Conservation (phyloP, 208 protist genomes). For the Leishmania tarentolae region DNA sequence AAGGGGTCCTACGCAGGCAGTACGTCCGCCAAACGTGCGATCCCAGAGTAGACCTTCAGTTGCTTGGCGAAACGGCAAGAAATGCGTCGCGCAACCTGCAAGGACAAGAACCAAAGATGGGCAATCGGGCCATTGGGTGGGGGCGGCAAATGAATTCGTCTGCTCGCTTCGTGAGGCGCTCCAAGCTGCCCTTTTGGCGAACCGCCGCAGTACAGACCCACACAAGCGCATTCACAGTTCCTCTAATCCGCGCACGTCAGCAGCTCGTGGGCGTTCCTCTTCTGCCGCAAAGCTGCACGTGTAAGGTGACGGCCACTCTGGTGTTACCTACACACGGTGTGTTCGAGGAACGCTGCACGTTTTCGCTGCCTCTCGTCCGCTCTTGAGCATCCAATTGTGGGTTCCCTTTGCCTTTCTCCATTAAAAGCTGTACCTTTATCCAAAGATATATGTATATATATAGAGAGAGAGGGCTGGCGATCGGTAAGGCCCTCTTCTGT, state of each 20-base stretch:
- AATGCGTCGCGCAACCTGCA: background rate
- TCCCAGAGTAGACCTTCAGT: background rate
- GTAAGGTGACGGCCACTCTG: background rate
- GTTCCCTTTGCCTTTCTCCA: background rate
- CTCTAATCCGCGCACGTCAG: background rate
- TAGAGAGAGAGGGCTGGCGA: background rate
- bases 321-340: background rate
- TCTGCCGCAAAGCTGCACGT: background rate
- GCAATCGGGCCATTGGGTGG: background rate
- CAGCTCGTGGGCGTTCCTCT: too few species aligned
- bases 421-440: background rate
- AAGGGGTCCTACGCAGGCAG: background rate
- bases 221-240: background rate
- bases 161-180: background rate
- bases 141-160: background rate
- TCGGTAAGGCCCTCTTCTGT: too few species aligned
- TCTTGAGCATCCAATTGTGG: background rate
- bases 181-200: background rate
- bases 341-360: background rate
- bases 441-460: background rate
- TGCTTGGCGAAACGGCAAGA: background rate
- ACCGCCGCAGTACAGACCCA: background rate
- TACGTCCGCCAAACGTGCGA: background rate
- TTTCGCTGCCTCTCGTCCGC: background rate
- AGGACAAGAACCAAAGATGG: background rate